Evolutionary conservation across 1,284 basidiomycete species (phyloP).

Genomic region (Sanghuangporus weigelae): DNA sequence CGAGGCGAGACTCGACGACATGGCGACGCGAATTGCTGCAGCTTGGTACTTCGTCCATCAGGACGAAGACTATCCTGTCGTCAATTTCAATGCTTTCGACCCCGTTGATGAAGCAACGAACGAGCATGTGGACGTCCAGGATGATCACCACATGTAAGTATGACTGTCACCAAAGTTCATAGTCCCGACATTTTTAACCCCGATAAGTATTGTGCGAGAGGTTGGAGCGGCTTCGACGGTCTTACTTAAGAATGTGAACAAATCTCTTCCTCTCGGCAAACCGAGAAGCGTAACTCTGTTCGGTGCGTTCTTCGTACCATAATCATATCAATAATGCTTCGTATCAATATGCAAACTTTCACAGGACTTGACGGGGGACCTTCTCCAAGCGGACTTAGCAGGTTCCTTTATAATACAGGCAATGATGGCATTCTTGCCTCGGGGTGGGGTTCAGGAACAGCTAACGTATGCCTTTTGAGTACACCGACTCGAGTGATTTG

Average conservation of each 20-base stretch:
- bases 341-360: conserved; percentile 16
- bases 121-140: conserved; percentile 69
- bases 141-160: conserved; percentile 50
- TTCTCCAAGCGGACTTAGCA: conserved; percentile 64
- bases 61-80: conserved; percentile 54
- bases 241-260: conserved; percentile 73
- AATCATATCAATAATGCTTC: conserved; percentile 19
- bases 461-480: conserved; percentile 5
- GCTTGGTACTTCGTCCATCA: conserved; percentile 62
- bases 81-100: conserved; percentile 59
- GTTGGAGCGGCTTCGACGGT: conserved; percentile 76
- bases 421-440: conserved; percentile 71
- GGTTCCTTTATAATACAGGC: conserved; percentile 62
- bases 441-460: conserved; percentile 74
- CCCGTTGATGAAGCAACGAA: conserved; percentile 49
- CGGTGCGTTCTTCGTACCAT: conserved; percentile 27
- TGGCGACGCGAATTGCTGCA: conserved; percentile 61
- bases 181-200: not conserved
- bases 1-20: conserved; percentile 59
- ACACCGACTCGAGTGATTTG: conserved; percentile 19
- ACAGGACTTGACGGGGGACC: conserved; percentile 67
- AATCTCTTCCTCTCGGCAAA: conserved; percentile 59
- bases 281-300: conserved; percentile 56
- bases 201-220: conserved; percentile 50
- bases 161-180: not conserved